Percentiles rank a stretch among this genome's conserved stretches.
Conservation (phyloP, 2,329 filamentous ascomycete genomes). For the Fusarium dlaminii region DNA sequence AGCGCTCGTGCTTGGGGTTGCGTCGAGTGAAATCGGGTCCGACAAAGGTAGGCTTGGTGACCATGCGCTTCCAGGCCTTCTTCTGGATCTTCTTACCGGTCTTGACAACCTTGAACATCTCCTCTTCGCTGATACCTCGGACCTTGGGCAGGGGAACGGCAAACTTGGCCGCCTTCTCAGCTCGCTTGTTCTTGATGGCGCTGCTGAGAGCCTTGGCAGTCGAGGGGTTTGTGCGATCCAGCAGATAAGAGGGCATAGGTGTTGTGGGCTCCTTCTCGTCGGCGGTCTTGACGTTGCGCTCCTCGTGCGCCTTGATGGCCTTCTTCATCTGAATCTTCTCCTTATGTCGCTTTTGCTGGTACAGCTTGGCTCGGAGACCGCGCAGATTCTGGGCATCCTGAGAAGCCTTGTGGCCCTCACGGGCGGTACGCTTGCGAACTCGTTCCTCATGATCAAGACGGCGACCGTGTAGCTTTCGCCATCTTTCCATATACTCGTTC, state of each 20-base stretch:
- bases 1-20: constrained; percentile 79
- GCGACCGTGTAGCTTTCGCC: constrained; percentile 64
- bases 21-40: constrained; percentile 88
- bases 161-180: constrained; percentile 94
- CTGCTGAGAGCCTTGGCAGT: constrained; percentile 76
- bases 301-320: constrained; percentile 92
- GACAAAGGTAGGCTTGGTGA: constrained; percentile 75
- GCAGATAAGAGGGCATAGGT: constrained; percentile 89
- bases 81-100: constrained; percentile 94
- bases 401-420: constrained; percentile 88
- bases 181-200: constrained; percentile 94
- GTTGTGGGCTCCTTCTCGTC: constrained; percentile 81
- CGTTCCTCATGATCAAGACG: constrained; percentile 86
- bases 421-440: constrained; percentile 83
- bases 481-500: constrained; percentile 83
- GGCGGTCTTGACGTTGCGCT: constrained; percentile 92
- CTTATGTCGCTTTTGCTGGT: constrained; percentile 91
- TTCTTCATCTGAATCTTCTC: constrained; percentile 99
- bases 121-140: constrained; percentile 88
- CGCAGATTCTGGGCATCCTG: constrained; percentile 93
- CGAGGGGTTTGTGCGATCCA: constrained; percentile 77
- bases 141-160: constrained; percentile 93
- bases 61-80: constrained; percentile 80
- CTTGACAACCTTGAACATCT: constrained; percentile 97
- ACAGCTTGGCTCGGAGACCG: constrained; percentile 90